Conservation (phyloP, 352 stramenopile genomes). For the Phytophthora ramorum region DNA sequence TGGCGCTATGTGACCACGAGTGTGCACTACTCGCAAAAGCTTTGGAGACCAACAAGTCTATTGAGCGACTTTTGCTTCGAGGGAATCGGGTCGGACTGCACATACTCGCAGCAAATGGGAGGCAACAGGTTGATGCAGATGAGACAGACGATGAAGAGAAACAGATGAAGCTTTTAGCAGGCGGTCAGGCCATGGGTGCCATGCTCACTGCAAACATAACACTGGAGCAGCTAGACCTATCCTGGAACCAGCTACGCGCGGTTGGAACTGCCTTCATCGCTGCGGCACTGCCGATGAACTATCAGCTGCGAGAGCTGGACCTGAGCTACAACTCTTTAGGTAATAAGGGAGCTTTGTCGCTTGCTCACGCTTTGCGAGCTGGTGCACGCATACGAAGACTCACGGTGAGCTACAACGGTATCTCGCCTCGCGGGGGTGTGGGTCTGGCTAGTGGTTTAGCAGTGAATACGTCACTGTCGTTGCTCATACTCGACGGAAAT, state of each 20-base stretch:
- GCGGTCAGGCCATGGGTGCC: conserved; percentile 74
- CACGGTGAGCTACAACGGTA: conserved; percentile 72
- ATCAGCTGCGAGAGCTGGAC: conserved; percentile 65
- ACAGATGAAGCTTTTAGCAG: conserved; percentile 37
- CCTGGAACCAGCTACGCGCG: conserved; percentile 83
- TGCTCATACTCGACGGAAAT: conserved; percentile 70
- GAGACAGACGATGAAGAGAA: conserved; percentile 28
- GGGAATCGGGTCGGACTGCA: conserved; percentile 82
- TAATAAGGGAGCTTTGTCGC: conserved; percentile 58
- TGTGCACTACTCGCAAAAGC: conserved; percentile 73
- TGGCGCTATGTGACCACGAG: conserved; percentile 69
- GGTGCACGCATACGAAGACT: conserved; percentile 55
- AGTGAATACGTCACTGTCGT: conserved; percentile 52
- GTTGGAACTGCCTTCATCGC: conserved; percentile 50
- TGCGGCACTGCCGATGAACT: conserved; percentile 63
- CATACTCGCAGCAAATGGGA: conserved; percentile 21
- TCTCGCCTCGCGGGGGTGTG: conserved; percentile 57
- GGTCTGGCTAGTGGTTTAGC: conserved; percentile 63
- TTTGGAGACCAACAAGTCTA: conserved; percentile 78
- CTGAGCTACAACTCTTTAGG: conserved; percentile 73
- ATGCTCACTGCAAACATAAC: conserved; percentile 87
- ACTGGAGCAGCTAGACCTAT: conserved; percentile 78
- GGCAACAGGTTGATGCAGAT: conserved; percentile 1
- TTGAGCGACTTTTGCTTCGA: conserved; percentile 64
- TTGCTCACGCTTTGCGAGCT: conserved; percentile 62